Conservation (phyloP, 345 rosid species). For the Salix dunnii region DNA sequence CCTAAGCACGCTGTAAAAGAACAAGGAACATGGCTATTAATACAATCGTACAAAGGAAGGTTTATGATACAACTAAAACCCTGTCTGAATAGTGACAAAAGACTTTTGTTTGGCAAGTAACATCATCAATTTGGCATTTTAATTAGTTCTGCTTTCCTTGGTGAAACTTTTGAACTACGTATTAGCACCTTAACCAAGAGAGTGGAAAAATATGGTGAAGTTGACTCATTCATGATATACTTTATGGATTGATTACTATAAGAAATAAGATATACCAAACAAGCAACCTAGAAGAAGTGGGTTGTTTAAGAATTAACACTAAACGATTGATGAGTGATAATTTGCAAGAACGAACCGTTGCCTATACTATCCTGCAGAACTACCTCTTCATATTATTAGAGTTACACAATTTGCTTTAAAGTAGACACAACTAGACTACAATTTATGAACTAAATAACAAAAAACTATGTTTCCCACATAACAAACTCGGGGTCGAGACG, state of each 20-base stretch:
- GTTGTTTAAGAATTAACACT: no score
- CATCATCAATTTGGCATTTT: not conserved
- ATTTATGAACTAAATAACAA: not conserved
- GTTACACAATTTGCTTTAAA: not conserved
- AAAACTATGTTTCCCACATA: not conserved
- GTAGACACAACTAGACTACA: not conserved
- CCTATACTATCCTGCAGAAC: not conserved
- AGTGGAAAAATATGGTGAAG: no score
- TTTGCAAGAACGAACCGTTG: not conserved
- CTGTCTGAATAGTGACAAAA: not conserved
- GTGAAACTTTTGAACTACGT: not conserved
- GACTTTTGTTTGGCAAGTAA: not conserved
- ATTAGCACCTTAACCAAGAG: not conserved
- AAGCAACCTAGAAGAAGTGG: not conserved
- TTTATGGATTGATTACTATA: not conserved
- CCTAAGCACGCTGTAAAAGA: slow-evolving; percentile 62
- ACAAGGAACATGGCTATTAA: not conserved
- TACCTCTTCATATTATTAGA: not conserved
- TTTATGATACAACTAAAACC: not conserved
- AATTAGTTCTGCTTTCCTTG: not conserved
- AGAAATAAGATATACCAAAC: not conserved
- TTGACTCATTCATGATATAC: not conserved
- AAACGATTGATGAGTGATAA: not conserved
- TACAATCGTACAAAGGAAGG: not conserved
- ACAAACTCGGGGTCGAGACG: not conserved